Evolutionary conservation across 176 grass and related monocot species (phyloP), one percentile per base, ranked within the genome.

Genomic region (Tillandsia fasciculata): DNA sequence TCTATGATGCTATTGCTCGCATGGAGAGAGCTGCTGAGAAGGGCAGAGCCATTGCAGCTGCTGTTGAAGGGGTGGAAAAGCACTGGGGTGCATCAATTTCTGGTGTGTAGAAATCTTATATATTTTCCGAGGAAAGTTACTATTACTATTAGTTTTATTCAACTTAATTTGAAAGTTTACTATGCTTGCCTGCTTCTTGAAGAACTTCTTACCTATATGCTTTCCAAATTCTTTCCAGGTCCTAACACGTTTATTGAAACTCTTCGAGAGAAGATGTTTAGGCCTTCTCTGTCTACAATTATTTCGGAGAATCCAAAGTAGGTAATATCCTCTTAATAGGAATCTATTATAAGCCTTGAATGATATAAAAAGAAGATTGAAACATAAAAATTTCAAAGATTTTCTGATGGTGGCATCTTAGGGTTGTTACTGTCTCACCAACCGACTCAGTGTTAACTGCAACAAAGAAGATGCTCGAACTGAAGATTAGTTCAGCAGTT

Each of bases 21-120:
- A 90, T 99, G 94, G 94, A 99, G 81, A 90, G 89, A 65, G 94
- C 94, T n/a, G 94, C 94, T 26, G 94, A 99, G 78, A 99, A 99
- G 83, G 89, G 89, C 72, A 99, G 87, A 78, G 89, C 94, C 53
- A 99, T 99, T 27, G 89, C 87, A 48, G 87, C 94, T 79, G 94
- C 94, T 52, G 89, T 93, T 77, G 94, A 99, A 74, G 94, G 89
- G 3, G 89, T 99, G 50, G 94, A 99, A 70, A 99, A 82, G 77
- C 86, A 90, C 64, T 99, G 94, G 94, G 87, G 89, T 17, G 53
- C 89, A 74, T 83, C 89, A 71, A 78, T 82, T 61, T 77, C 94
- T 49, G 94, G 94, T 99, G 1, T 81, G 70, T 81, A 73, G 9
- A 24, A 29, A 66, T 66, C n/a, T 17, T 1, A 53, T 26, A 52